Evolutionary conservation across 202 grass and related monocot genomes (phyloP).

Genomic region (Alloteropsis angusta): DNA sequence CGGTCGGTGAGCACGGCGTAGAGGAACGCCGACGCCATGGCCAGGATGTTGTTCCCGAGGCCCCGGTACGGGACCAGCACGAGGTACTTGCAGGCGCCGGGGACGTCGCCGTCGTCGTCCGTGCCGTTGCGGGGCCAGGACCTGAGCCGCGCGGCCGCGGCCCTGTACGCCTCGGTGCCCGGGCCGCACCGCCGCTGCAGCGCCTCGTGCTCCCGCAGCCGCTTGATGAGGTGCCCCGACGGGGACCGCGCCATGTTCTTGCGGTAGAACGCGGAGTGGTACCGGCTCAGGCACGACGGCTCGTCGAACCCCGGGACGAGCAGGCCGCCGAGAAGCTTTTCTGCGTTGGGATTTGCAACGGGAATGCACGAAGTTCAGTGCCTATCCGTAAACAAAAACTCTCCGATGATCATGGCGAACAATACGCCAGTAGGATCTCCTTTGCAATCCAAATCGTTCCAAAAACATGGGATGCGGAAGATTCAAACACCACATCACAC

Average conservation of each 20-base stretch:
- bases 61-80: conserved; percentile 59
- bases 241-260: conserved; percentile 34
- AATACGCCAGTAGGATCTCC: background rate
- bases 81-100: conserved; percentile 45
- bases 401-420: background rate
- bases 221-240: conserved; percentile 38
- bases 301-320: conserved; percentile 34
- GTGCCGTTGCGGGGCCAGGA: background rate
- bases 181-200: conserved; percentile 71
- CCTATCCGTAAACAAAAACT: background rate
- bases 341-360: background rate
- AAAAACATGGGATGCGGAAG: background rate
- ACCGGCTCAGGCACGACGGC: conserved; percentile 48
- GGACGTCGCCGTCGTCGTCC: background rate
- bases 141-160: conserved; percentile 26
- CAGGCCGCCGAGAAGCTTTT: conserved; percentile 27
- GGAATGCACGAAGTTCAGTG: background rate
- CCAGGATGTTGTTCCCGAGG: conserved; percentile 65
- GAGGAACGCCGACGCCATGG: conserved; percentile 64
- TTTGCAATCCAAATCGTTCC: background rate
- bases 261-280: conserved; percentile 34
- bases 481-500: background rate
- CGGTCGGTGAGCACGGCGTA: conserved; percentile 65
- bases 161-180: conserved; percentile 36
- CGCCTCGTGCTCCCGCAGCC: conserved; percentile 60